A percentile compares a stretch with the other conserved stretches of the same genome.
Evolutionary conservation across 2,329 filamentous ascomycete species (phyloP).

Genomic region (Colletotrichum camelliae): DNA sequence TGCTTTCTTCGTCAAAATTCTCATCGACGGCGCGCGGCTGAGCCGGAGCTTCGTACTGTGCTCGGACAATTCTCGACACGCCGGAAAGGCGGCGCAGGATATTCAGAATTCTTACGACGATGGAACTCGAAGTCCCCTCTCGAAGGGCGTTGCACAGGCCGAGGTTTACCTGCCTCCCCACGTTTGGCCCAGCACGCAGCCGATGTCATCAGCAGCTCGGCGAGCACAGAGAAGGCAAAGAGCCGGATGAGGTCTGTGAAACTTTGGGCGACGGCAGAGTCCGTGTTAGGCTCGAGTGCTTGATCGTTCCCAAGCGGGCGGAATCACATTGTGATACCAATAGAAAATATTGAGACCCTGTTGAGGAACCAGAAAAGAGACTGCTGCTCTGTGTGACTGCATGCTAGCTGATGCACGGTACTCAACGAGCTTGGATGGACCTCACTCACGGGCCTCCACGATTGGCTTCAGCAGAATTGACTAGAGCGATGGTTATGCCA

Average conservation of each 20-base stretch:
- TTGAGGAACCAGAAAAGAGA: background rate
- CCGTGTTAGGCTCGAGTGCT: slow-evolving; percentile 1
- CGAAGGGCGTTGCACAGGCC: background rate
- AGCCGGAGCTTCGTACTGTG: background rate
- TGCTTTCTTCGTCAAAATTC: background rate
- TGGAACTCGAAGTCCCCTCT: background rate
- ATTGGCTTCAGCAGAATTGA: background rate
- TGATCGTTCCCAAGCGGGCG: background rate
- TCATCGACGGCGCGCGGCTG: background rate
- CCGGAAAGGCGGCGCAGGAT: background rate
- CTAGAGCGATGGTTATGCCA: background rate
- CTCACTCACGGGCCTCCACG: background rate
- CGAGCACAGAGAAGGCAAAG: background rate
- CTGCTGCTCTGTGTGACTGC: background rate
- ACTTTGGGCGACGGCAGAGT: background rate
- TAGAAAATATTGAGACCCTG: background rate
- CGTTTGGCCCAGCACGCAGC: background rate
- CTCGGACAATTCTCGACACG: background rate
- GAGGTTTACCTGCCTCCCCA: background rate
- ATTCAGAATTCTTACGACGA: background rate
- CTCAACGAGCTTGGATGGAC: background rate
- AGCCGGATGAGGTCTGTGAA: background rate
- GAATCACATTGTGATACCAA: background rate
- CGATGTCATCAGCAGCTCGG: background rate
- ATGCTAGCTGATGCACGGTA: background rate